Evolutionary conservation across 176 grass and related monocot genomes (phyloP), one percentile per base, ranked within the genome.

Genomic region (Paspalum notatum): DNA sequence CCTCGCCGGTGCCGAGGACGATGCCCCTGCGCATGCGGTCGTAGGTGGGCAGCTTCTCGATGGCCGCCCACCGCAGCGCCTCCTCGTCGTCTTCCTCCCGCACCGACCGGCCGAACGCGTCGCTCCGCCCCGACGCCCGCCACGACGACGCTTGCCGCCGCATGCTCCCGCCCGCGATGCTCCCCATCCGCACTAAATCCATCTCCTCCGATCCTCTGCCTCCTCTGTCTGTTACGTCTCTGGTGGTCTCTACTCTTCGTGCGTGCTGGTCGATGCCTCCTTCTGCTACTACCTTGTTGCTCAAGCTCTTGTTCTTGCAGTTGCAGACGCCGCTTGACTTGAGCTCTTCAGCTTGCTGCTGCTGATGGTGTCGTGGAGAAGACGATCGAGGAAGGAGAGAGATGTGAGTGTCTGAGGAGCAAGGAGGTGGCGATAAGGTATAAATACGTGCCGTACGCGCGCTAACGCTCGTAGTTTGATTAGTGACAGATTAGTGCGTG

Each of bases 1-100:
- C 90, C 80, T 94, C 92, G 20, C 87, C 59, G 0, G 59, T 83
- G 37, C 39, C 89, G 26, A n/a, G n/a, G n/a, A 0, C 82, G 72
- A 94, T 90, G 45, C 95, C 92, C 82, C 76, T 91, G 82, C 95
- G 77, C 92, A 94, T 87, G 45, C 95, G 89, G 68, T 98, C 91
- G 46, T 98, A 98, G 27, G 95, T 98, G 1, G 90, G 95, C 12
- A 98, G 88, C 88, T 84, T 98, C 92, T 98, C 95, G 72, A 98
- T 92, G 45, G 95, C 92, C 26, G 95, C 91, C 95, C 95, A 94
- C 38, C 84, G 89, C 64, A 98, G 81, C 14, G 95, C 95, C 84
- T 98, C 95, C 78, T 98, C 95, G 22, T 98, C 95, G 46, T 98
- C 95, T 56, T 98, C 92, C 61, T 94, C 95, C 72, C 83, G 53